Base-by-base conservation (phyloP, 140 eudicot genomes). In the Bidens hawaiensis region DNA sequence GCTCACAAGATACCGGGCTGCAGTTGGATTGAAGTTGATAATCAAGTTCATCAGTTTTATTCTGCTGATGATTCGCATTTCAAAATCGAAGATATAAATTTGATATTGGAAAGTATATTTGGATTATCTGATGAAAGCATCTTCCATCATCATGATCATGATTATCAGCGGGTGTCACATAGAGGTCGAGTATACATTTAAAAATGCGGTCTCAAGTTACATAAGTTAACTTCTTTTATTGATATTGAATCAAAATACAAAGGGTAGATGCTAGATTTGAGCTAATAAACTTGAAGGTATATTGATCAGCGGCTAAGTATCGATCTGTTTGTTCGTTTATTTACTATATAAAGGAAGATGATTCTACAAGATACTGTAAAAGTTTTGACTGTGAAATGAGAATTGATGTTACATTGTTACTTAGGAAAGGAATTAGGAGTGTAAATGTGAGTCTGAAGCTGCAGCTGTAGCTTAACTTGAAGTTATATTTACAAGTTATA, bases 21-120 rank as follows among this genome's bases (percentile, higher is more conserved):
- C 72, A 86, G 97, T 75, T 89, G 97, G 97, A 78, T 89, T 48
- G 95, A 89, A 79, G 75, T 86, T 51, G 93, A 86, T 52, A 74
- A 64, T 68, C 74, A 68, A 69, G 80, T 89, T 68, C 87, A 86
- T 82, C 86, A 79, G 13, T 89, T 89, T 54, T 74, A 77, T 74
- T 83, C 95, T 12, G 81, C 77, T 21, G 95, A 86, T 70, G 76
- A 76, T 65, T 70, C 87, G 18, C 94, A 90, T 79, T 89, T 79
- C 7, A 81, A 72, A 72, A 62, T 75, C 9, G 90, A 83, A 56
- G 95, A 83, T 4, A 70, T 86, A 68, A 83, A 86, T 48, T 28
- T 62, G 18, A 73, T 72, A 53, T 67, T 86, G 59, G 81, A 77
- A 22, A 76, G 64, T 51, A 28, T 78, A 76, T 62, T 68, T 75